phyloP scores from a whole-genome alignment of 192 early-diverging fungal genomes.

The Coemansia sp. region DNA sequence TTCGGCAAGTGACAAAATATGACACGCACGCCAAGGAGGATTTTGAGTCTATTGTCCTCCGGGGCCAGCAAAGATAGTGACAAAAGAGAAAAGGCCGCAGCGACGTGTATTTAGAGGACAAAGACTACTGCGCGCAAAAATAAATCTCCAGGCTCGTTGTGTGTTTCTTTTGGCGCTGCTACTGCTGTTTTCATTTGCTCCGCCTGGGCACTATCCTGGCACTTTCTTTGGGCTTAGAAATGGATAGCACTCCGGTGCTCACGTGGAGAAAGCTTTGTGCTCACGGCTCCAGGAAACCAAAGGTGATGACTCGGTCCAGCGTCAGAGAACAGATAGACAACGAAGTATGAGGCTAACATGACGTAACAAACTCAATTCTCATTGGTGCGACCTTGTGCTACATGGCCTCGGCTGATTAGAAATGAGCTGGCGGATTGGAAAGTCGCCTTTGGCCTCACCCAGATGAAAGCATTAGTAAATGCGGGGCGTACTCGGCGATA shows the following conservation, averaged over 20 bases:
- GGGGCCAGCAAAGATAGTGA: background rate
- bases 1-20: background rate
- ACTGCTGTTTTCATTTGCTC: slow-evolving; percentile 5
- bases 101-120: slow-evolving; percentile 1
- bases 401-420: too few relatives aligned
- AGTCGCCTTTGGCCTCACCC: background rate
- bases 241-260: background rate
- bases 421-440: background rate
- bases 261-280: background rate
- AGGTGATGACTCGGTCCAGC: background rate
- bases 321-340: background rate
- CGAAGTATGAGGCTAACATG: background rate
- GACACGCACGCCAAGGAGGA: background rate
- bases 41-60: background rate
- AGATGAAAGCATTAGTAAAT: background rate
- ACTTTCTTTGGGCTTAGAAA: background rate
- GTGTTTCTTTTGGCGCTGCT: slow-evolving; percentile 5
- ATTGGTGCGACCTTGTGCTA: background rate
- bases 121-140: slow-evolving; percentile 6
- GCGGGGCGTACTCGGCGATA: background rate
- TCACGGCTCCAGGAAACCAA: background rate
- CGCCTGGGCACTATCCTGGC: background rate
- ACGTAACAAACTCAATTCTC: background rate
- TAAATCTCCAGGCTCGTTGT: background rate
- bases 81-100: background rate